Conservation (phyloP, 768 basidiomycete genomes). For the Saitozyma podzolica region DNA sequence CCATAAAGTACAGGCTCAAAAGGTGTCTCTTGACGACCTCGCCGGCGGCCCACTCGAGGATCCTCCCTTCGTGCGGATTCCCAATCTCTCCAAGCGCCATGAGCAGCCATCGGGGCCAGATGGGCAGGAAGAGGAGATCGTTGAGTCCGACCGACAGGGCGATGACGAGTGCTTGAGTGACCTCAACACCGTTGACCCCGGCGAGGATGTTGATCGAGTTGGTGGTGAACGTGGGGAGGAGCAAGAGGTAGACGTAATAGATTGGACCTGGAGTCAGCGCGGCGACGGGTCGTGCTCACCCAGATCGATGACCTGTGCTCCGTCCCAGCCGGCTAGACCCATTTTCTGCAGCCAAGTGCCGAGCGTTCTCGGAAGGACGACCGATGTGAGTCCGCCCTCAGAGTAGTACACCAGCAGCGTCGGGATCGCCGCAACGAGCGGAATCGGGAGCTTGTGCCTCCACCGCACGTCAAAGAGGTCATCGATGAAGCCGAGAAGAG, state of each 20-base stretch:
- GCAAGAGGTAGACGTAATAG: conserved; percentile 94
- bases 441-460: conserved; percentile 96
- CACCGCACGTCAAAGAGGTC: conserved; percentile 98
- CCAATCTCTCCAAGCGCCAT: conserved; percentile 16
- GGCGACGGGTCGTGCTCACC: conserved; percentile 58
- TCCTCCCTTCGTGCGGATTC: conserved; percentile 42
- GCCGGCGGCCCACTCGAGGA: conserved; percentile 49
- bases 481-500: conserved; percentile 91
- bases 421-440: conserved; percentile 91
- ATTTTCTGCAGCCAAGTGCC: conserved; percentile 54
- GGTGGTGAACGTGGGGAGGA: conserved; percentile 92
- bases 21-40: conserved; percentile 88
- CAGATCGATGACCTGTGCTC: conserved; percentile 69
- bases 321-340: conserved; percentile 56
- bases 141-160: conserved; percentile 86
- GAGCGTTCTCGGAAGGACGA: conserved; percentile 85
- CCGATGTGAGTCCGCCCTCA: conserved; percentile 86
- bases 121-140: conserved; percentile 90
- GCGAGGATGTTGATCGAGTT: conserved; percentile 99
- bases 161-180: conserved; percentile 87
- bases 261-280: conserved; percentile 66
- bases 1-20: conserved; percentile 96
- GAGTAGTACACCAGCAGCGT: conserved; percentile 95
- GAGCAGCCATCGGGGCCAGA: conserved; percentile 41
- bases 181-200: conserved; percentile 95